Evolutionary conservation across 1,139 yeast genomes (phyloP), one percentile per base, ranked within the genome.

Genomic region (Nakaseomyces glabratus): DNA sequence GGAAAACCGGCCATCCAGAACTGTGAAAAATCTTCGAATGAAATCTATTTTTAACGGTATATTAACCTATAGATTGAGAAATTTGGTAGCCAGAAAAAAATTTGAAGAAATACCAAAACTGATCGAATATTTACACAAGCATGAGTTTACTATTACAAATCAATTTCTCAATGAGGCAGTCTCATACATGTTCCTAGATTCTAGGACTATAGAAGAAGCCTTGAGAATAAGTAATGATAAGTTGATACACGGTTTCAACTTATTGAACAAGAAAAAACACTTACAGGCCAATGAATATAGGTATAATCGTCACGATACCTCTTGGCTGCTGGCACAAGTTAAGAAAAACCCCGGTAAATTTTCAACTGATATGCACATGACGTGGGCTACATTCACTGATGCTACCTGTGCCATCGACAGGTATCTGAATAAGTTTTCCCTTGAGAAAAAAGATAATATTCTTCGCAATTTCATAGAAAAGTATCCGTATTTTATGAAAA

Each of bases 321-420:
- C 52, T n/a, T 42, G 51, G 39, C 31, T 44, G 19, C 34, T 45
- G 17, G 42, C 44, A 21, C 21, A 44, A 24, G 49, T 48, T 24
- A 37, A 45, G 35, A 41, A 48, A 16, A 36, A 51, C 11, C 52
- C 57, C 2, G 33, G 40, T 2, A 41, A 45, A 8, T 46, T 39
- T 8, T 38, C 42, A 17, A 56, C 60, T 2, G 34, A 33, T 7
- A 38, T 52, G 14, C 44, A 47, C 30, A 38, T 61, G 12, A 65
- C 69, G 22, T 71, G 73, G 4, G 72, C 66, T 35, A 53, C 59
- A 5, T 72, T 66, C 45, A 69, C 64, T 46, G 66, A 61, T 33
- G 55, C 67, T 2, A 58, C 66, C 47, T 65, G 47, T 22, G 56
- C 47, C 2, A 28, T 51, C 39, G 59, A 55, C 38, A 41, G 35